A percentile compares a stretch with the other conserved stretches of the same genome.
phyloP scores from a whole-genome alignment of 169 alveolate species.

The Eimeria falciformis region DNA sequence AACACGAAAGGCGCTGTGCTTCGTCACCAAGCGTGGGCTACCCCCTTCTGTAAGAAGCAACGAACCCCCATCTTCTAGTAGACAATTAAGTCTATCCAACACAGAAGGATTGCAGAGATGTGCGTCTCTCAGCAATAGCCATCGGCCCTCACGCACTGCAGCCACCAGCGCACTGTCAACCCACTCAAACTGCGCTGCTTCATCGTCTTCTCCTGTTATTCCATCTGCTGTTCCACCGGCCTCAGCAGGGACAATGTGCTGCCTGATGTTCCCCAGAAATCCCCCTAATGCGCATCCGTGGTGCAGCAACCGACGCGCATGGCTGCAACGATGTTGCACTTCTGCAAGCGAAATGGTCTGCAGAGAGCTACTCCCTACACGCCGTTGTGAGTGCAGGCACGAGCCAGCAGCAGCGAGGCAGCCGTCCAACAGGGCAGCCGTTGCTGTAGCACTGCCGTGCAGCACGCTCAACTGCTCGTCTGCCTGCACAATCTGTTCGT shows the following conservation, averaged over 20 bases:
- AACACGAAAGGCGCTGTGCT: conserved; percentile 93
- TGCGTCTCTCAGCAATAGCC: conserved; percentile 96
- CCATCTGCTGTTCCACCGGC: conserved; percentile 25
- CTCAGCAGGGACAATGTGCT: not conserved
- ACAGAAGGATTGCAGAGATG: conserved; percentile 98
- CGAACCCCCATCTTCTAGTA: conserved; percentile 88
- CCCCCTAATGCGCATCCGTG: conserved; percentile 48
- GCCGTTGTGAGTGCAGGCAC: not conserved
- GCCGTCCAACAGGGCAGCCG: conserved; percentile 58
- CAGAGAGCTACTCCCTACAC: not conserved
- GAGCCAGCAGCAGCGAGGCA: conserved; percentile 10
- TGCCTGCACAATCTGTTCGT: not conserved
- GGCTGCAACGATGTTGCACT: conserved; percentile 37
- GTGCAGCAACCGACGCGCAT: conserved; percentile 28
- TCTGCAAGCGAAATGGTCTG: not conserved
- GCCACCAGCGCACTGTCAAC: conserved; percentile 97
- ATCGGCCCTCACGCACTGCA: conserved; percentile 96
- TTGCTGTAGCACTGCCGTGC: conserved; percentile 24
- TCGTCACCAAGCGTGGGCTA: conserved; percentile 85
- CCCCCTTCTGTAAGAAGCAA: conserved; percentile 77
- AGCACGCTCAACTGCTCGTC: conserved; percentile 24
- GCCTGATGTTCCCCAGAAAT: not conserved
- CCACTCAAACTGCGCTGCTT: conserved; percentile 94
- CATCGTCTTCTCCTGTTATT: not conserved
- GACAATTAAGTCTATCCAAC: conserved; percentile 97